Evolutionary conservation across 495 filamentous ascomycete genomes (phyloP), one percentile per base, ranked within the genome.

Genomic region (Aspergillus asperescens): DNA sequence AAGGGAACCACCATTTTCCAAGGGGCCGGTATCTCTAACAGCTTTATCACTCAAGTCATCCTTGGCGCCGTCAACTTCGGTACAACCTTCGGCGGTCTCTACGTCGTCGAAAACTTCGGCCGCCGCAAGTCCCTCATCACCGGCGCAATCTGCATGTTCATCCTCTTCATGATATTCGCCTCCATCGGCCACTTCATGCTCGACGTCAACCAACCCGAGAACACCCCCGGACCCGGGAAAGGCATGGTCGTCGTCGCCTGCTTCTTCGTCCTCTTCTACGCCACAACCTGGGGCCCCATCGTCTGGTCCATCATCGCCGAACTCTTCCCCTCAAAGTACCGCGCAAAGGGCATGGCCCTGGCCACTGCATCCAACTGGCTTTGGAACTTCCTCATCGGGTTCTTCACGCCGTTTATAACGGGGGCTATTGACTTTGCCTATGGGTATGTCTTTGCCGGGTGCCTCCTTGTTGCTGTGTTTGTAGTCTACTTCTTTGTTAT

Each of bases 281-380:
- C 81, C 5, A 83, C 74, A 35, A 89, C 87, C 6, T 92, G 88
- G 88, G 89, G 87, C 29, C 90, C 89, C 1, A 84, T 91, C 56
- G 77, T 90, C 19, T 94, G 88, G 88, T 77, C 85, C 9, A 83
- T 88, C 38, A 78, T 84, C 20, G 86, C 85, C 9, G 89, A 95
- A 67, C 76, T 92, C 42, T 94, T 86, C 63, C 89, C 89, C 6
- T 78, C 81, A 20, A 75, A 82, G 35, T 89, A 89, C 61, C 80
- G 88, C 7, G 86, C 86, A 1, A 79, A 81, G 13, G 82, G 74
- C 16, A 90, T 90, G 84, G 85, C 83, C 7, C 66, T 90, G 4
- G 84, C 85, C 4, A 92, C 89, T 0, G 82, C 86, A 0, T 81
- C 81, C 9, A 95, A 93, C 68, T 95, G 89, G 89, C 76, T 85